A percentile compares a stretch with the other conserved stretches of the same genome.
Evolutionary conservation across 345 rosid genomes (phyloP).

Genomic region (Salix udensis): DNA sequence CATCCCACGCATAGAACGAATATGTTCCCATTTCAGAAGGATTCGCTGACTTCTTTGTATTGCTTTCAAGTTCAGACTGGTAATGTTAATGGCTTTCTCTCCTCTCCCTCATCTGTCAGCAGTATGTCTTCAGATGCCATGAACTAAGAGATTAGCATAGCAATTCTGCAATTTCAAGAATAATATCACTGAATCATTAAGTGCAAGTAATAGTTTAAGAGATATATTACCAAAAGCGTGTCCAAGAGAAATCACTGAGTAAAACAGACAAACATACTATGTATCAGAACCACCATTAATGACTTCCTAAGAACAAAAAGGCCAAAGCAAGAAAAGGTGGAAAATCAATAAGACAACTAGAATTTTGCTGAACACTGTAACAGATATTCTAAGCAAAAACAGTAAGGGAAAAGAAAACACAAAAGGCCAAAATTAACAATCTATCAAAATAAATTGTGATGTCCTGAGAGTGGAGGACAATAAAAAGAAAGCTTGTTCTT

Average conservation of each 20-base stretch:
- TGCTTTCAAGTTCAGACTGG: not conserved
- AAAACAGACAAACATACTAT: not conserved
- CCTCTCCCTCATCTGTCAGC: not conserved
- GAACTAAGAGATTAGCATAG: not conserved
- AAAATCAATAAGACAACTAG: too few species aligned
- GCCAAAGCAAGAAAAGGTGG: too few species aligned
- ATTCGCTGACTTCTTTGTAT: not conserved
- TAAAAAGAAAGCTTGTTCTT: not conserved
- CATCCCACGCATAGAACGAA: not conserved
- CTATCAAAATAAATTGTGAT: too few species aligned
- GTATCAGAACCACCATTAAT: not conserved
- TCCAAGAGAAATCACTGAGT: not conserved
- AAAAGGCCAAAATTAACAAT: not conserved
- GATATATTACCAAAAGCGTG: not conserved
- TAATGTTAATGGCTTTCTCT: not conserved
- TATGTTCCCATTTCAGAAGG: not conserved
- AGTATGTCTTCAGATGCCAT: not conserved
- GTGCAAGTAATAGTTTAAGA: not conserved
- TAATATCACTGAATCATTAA: too few species aligned
- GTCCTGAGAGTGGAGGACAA: not conserved
- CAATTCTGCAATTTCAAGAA: conserved; percentile 3
- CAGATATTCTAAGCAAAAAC: too few species aligned
- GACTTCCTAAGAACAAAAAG: not conserved
- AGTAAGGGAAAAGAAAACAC: not conserved
- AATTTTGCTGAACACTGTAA: too few species aligned